These are phyloP conservation scores for Exophiala sp. DNA, from an alignment of 2,329 filamentous ascomycete genomes.

Conservation along the genomic window DNA sequence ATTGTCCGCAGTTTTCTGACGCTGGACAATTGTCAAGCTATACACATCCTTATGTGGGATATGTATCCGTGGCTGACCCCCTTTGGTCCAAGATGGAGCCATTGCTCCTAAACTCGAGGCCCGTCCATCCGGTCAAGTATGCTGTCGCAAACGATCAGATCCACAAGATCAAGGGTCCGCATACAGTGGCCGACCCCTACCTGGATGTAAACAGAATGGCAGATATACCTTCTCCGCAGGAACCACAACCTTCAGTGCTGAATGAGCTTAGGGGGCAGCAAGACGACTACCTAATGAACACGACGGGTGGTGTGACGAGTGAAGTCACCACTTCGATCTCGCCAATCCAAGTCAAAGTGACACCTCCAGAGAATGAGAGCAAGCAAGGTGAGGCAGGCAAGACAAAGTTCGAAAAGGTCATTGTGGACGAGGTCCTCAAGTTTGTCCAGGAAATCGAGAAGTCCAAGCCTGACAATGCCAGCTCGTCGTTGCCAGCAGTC, in stretches of 20 bases:
- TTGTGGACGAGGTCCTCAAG: slow-evolving; percentile 16
- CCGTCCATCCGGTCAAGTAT: not conserved
- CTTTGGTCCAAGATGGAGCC: not conserved
- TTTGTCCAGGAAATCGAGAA: slow-evolving; percentile 9
- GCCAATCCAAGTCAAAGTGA: slow-evolving; percentile 9
- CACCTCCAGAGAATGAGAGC: slow-evolving; percentile 3
- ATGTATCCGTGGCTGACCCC: not conserved
- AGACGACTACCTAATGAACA: slow-evolving; percentile 16
- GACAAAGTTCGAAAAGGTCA: slow-evolving; percentile 2
- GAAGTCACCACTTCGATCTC: not conserved
- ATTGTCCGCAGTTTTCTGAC: slow-evolving; percentile 1
- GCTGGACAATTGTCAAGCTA: not conserved
- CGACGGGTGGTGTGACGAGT: slow-evolving; percentile 4
- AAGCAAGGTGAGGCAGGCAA: not conserved
- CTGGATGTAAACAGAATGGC: slow-evolving; percentile 7
- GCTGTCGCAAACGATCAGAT: slow-evolving; percentile 1
- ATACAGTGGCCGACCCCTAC: slow-evolving; percentile 14
- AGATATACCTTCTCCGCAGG: slow-evolving; percentile 8
- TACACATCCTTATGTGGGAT: slow-evolving; percentile 3
- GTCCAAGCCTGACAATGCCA: slow-evolving; percentile 3
- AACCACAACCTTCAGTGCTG: slow-evolving; percentile 1
- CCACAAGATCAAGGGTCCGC: not conserved
- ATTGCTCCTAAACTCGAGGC: not conserved
- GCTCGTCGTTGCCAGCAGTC: slow-evolving; percentile 1
- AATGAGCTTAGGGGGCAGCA: slow-evolving; percentile 7